Evolutionary conservation across 2,329 filamentous ascomycete species (phyloP).

Genomic region (Fusarium hainanense): DNA sequence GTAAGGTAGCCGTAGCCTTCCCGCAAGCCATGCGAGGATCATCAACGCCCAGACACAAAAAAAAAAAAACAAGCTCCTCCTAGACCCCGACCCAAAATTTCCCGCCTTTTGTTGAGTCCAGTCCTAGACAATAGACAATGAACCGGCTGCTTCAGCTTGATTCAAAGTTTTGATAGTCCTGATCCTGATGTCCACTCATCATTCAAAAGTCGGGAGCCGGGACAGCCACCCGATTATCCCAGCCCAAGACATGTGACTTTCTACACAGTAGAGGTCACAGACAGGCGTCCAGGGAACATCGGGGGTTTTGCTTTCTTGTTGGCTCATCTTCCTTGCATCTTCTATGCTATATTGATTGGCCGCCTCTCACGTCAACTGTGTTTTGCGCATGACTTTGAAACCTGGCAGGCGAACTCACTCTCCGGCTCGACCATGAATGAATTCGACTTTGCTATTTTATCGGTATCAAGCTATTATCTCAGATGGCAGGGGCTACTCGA

Average conservation of each 20-base stretch:
- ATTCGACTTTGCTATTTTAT: slow-evolving; percentile 6
- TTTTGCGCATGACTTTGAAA: slow-evolving; percentile 22
- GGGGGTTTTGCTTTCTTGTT: slow-evolving; percentile 32
- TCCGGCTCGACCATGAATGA: slow-evolving; percentile 19
- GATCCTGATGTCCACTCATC: slow-evolving; percentile 23
- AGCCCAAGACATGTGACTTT: slow-evolving; percentile 32
- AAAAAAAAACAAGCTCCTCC: slow-evolving; percentile 16
- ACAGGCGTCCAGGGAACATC: slow-evolving; percentile 13
- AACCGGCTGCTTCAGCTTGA: slow-evolving; percentile 32
- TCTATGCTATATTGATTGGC: slow-evolving; percentile 21
- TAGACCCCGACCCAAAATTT: slow-evolving; percentile 26
- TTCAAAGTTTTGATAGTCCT: slow-evolving; percentile 37
- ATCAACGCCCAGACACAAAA: slow-evolving; percentile 13
- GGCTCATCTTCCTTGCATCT: slow-evolving; percentile 11
- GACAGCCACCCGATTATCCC: slow-evolving; percentile 37
- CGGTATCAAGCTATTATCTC: slow-evolving; percentile 4
- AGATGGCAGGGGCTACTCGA: not conserved
- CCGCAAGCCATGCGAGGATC: slow-evolving; percentile 21
- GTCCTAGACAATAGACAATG: slow-evolving; percentile 9
- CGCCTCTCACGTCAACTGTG: slow-evolving; percentile 35
- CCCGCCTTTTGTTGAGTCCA: slow-evolving; percentile 29
- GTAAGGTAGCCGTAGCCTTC: slow-evolving; percentile 24
- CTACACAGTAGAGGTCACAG: slow-evolving; percentile 15
- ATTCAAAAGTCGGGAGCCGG: slow-evolving; percentile 30
- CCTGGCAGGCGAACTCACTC: slow-evolving; percentile 20